These are phyloP conservation scores for Trichoderma sp. DNA, from an alignment of 2,329 filamentous ascomycete genomes.

Conservation along the genomic window DNA sequence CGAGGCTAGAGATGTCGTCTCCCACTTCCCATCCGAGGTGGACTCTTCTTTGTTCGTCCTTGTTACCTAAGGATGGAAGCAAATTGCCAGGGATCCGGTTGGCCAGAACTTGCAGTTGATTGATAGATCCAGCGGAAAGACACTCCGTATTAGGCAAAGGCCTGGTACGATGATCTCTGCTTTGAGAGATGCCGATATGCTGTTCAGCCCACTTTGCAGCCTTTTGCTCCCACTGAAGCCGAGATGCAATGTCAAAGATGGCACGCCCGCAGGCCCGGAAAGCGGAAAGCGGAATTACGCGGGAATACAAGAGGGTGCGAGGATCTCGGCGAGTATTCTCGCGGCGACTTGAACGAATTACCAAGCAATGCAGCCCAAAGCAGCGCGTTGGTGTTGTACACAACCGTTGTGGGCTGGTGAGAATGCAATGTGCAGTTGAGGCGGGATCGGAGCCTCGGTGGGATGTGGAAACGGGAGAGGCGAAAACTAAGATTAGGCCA, in stretches of 20 bases:
- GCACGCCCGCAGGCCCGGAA: not conserved
- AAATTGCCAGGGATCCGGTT: not conserved
- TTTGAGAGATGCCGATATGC: not conserved
- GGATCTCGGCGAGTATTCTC: not conserved
- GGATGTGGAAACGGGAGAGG: not conserved
- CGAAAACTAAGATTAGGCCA: not conserved
- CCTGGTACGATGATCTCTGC: not conserved
- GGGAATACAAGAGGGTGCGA: not conserved
- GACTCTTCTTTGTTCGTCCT: not conserved
- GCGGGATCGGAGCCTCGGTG: slow-evolving; percentile 6
- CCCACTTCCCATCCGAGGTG: slow-evolving; percentile 17
- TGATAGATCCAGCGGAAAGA: not conserved
- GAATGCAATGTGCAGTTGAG: not conserved
- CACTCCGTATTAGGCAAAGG: not conserved
- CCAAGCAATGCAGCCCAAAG: not conserved
- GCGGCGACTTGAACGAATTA: not conserved
- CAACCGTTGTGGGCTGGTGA: not conserved
- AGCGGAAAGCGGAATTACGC: not conserved
- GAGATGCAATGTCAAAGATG: not conserved
- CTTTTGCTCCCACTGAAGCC: slow-evolving; percentile 8
- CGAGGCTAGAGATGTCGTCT: not conserved
- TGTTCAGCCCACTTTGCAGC: not conserved
- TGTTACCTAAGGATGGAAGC: not conserved
- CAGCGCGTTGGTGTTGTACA: not conserved
- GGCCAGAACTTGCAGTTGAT: not conserved